Conservation (phyloP, 768 basidiomycete genomes). For the Auriscalpium microsporum region DNA sequence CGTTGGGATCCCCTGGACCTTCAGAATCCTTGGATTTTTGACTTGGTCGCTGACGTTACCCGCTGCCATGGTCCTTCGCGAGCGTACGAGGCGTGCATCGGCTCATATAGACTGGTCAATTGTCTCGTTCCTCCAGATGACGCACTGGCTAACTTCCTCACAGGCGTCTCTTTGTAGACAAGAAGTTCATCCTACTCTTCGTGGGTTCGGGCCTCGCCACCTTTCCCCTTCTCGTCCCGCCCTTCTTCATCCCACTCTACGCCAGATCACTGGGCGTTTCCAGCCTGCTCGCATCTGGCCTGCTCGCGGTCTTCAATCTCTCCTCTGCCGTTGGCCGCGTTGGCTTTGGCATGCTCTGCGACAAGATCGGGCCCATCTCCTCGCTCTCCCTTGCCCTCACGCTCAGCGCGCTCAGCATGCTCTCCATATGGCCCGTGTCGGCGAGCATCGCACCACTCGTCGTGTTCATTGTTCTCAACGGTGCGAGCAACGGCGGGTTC, state of each 20-base stretch:
- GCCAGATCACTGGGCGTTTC: conserved; percentile 22
- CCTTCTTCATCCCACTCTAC: conserved; percentile 30
- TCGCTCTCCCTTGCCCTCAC: conserved; percentile 21
- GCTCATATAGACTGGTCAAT: conserved; percentile 19
- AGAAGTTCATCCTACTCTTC: conserved; percentile 21
- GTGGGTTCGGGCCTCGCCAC: conserved; percentile 26
- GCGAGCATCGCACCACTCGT: conserved; percentile 18
- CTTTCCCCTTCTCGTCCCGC: conserved; percentile 29
- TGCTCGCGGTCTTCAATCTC: conserved; percentile 28
- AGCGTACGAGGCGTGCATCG: conserved; percentile 15
- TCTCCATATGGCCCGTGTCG: conserved; percentile 18
- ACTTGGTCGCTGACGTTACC: conserved; percentile 22
- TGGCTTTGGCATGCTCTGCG: conserved; percentile 22
- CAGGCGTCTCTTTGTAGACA: conserved; percentile 25
- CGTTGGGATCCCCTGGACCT: conserved; percentile 25
- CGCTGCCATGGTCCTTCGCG: conserved; percentile 21
- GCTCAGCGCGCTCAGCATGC: conserved; percentile 23
- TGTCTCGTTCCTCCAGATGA: not conserved
- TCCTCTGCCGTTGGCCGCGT: conserved; percentile 27
- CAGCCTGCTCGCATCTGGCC: conserved; percentile 17
- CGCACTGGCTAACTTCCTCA: not conserved
- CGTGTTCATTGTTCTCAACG: conserved; percentile 21
- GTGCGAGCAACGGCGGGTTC: conserved; percentile 25
- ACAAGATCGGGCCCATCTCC: conserved; percentile 23
- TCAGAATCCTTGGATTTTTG: conserved; percentile 23